Base-by-base conservation (phyloP, 75 land plant genomes). In the Cupressus sempervirens region DNA sequence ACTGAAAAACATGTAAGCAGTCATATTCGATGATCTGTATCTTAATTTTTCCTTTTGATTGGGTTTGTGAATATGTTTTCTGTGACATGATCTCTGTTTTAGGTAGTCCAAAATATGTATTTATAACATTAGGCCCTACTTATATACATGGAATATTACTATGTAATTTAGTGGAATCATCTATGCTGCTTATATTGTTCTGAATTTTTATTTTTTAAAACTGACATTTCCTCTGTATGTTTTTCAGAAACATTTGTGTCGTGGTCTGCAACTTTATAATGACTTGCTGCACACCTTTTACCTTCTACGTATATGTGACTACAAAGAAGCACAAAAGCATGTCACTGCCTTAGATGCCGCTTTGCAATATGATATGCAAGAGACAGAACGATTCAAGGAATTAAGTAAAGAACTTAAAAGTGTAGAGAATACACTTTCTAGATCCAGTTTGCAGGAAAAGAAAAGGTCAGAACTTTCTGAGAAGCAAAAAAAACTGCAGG, bases 221-320 rank as follows among this genome's bases (percentile, higher is more conserved):
- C 67, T 62, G 67, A 62, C 67, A 23, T 56, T 6, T 56, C 67
- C 67, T 23, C n/a, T 62, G 7, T 62, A 23, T 5, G 26, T 1
- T 23, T 62, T 62, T 62, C 67, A 89, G 67, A 62, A 62, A 62
- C 23, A 62, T 0, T 0, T 26, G n/a, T 62, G 67, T 62, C 75
- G 84, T 77, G 99, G 99, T 30, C 85, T 98, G 38, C 86, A 94
- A 82, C 90, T 96, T 80, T 98, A 98, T 91, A 93, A 92, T 87
- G 93, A 96, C 84, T 89, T 98, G 84, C 94, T 98, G 12, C 91
- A 93, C 43, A 88, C 93, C 16, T 94, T 96, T 54, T 98, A 96
- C 85, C 85, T 87, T 20, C 89, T 98, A 15, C 90, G 97, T 32
- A 91, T 89, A 72, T 98, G 98, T 89, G 99, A 98, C 83, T 98